These are phyloP conservation scores for Dichomitus squalens DNA, from an alignment of 1,284 basidiomycete species.

Conservation along the genomic window DNA sequence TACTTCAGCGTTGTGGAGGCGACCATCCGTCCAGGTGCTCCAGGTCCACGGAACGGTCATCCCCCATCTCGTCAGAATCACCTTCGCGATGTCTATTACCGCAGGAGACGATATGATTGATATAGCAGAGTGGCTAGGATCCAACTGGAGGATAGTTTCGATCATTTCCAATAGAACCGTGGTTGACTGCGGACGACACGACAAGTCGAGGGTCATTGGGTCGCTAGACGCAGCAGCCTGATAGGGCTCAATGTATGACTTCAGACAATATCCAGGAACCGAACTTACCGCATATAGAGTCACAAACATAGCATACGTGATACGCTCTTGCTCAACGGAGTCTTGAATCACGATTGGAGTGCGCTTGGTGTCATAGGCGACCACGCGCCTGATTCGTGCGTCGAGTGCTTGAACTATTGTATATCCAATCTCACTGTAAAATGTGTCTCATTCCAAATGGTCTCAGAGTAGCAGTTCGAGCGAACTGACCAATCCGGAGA, in stretches of 20 bases:
- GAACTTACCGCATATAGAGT: constrained; percentile 55
- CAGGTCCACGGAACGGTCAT: constrained; percentile 61
- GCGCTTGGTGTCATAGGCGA: background rate
- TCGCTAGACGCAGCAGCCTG: background rate
- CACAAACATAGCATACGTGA: constrained; percentile 52
- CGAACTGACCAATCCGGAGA: background rate
- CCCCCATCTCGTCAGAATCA: constrained; percentile 56
- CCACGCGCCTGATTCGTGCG: background rate
- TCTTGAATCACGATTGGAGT: background rate
- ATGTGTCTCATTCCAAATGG: background rate
- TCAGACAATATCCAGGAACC: background rate
- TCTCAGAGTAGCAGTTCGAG: too few relatives aligned
- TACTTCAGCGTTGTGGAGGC: constrained; percentile 48
- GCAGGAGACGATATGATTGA: constrained; percentile 29
- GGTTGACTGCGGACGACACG: constrained; percentile 51
- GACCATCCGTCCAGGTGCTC: constrained; percentile 59
- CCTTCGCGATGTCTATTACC: constrained; percentile 45
- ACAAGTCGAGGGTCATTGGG: background rate
- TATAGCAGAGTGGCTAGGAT: constrained; percentile 14
- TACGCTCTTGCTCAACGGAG: constrained; percentile 36
- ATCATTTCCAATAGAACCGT: constrained; percentile 49
- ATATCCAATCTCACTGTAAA: background rate
- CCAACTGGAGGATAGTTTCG: constrained; percentile 39
- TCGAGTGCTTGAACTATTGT: constrained; percentile 2
- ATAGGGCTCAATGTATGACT: background rate